Conservation (phyloP, 1,139 yeast species). For the Magnusiomyces ingens region DNA sequence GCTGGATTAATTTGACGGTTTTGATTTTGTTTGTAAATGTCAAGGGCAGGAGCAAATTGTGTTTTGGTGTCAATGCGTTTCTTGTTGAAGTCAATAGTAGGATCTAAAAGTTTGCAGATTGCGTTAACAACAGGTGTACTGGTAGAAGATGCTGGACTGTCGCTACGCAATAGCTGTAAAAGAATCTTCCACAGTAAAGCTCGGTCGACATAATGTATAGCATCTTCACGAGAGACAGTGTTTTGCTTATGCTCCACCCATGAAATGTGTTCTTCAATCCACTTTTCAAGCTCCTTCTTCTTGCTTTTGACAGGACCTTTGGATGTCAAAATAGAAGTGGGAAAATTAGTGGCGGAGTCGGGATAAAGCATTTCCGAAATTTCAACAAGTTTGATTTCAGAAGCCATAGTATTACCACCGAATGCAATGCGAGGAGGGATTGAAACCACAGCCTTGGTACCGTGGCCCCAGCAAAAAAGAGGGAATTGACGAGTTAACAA, state of each 20-base stretch:
- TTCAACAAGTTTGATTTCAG: conserved; percentile 28
- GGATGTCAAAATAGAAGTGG: conserved; percentile 51
- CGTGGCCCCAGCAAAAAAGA: conserved; percentile 61
- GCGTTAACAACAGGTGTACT: conserved; percentile 7
- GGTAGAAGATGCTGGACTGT: conserved; percentile 18
- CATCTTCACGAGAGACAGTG: conserved; percentile 14
- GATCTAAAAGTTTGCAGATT: conserved; percentile 14
- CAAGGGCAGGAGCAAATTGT: conserved; percentile 14
- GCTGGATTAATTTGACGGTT: conserved; percentile 11
- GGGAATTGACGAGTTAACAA: conserved; percentile 59
- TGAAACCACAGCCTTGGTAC: conserved; percentile 41
- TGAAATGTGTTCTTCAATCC: conserved; percentile 37
- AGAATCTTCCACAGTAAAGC: conserved; percentile 31
- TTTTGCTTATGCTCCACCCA: conserved; percentile 8
- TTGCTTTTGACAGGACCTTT: conserved; percentile 41
- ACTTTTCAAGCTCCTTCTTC: conserved; percentile 57
- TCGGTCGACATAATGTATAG: conserved; percentile 21
- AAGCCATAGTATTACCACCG: conserved; percentile 24
- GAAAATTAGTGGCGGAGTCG: conserved; percentile 39
- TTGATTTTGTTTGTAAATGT: conserved; percentile 13
- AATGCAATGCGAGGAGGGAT: conserved; percentile 38
- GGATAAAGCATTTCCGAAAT: conserved; percentile 30
- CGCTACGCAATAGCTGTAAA: conserved; percentile 24
- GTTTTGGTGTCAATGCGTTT: conserved; percentile 16
- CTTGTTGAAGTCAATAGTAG: conserved; percentile 17